Evolutionary conservation across 1,284 basidiomycete genomes (phyloP).

Genomic region (Coniophora puteana): DNA sequence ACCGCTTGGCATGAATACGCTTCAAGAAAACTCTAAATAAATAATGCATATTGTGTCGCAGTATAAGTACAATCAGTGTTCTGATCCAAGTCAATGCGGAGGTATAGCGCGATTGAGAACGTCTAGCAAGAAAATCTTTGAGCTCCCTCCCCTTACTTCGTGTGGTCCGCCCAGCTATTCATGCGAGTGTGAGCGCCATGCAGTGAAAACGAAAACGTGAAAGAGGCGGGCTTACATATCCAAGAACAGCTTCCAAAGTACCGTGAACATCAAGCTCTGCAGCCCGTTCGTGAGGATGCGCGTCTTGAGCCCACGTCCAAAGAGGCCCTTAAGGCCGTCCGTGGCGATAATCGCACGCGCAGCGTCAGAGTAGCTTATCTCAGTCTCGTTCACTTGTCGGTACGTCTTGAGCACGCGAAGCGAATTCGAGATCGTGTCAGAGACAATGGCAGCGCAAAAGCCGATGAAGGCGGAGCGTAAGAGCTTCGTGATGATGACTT

Average conservation of each 20-base stretch:
- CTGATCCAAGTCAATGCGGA: too few species aligned
- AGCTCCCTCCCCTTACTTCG: too few species aligned
- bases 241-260: constrained; percentile 83
- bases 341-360: constrained; percentile 61
- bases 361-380: constrained; percentile 71
- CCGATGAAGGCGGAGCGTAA: constrained; percentile 83
- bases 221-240: constrained; percentile 59
- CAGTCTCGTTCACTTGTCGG: constrained; percentile 78
- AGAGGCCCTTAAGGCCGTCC: constrained; percentile 65
- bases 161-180: too few species aligned
- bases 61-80: too few species aligned
- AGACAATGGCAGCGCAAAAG: constrained; percentile 77
- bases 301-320: constrained; percentile 83
- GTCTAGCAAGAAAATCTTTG: too few species aligned
- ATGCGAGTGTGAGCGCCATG: too few species aligned
- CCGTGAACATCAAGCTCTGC: constrained; percentile 81
- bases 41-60: too few species aligned
- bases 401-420: constrained; percentile 92
- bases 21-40: too few species aligned
- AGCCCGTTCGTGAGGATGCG: constrained; percentile 82
- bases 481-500: constrained; percentile 56
- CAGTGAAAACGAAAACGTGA: background rate
- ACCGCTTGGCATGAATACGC: too few species aligned
- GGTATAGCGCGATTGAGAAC: too few species aligned
- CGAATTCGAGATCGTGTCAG: constrained; percentile 82